A percentile compares a stretch with the other conserved stretches of the same genome.
phyloP scores from a whole-genome alignment of 1,284 basidiomycete species.

The Cryptococcus sp. region DNA sequence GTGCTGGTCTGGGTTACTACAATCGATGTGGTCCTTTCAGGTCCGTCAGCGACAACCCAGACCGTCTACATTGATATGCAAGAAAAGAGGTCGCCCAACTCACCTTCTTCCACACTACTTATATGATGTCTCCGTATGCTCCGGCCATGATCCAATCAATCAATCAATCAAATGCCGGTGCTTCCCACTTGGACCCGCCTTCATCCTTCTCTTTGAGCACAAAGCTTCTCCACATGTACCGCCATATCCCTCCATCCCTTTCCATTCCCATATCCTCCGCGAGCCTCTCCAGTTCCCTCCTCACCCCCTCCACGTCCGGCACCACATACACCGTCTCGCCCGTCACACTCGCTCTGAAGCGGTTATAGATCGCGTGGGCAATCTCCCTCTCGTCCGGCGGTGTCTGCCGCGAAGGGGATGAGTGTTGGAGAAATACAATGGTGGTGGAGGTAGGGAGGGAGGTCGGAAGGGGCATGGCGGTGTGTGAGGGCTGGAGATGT shows the following conservation, averaged over 20 bases:
- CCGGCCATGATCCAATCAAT: not conserved
- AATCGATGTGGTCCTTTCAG: no score
- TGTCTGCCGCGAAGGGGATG: not conserved
- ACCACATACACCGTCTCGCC: not conserved
- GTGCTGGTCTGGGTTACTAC: no score
- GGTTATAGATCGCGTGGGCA: slow-evolving; percentile 2
- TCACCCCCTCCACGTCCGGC: not conserved
- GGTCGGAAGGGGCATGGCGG: not conserved
- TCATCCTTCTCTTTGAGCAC: not conserved
- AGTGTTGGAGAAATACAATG: not conserved
- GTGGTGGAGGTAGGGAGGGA: not conserved
- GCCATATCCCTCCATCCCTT: not conserved
- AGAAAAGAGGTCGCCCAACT: no score
- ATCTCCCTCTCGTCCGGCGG: not conserved
- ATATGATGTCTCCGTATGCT: no score
- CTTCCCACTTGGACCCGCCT: slow-evolving; percentile 1
- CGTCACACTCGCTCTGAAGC: slow-evolving; percentile 1
- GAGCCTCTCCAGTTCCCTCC: not conserved
- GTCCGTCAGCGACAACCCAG: no score
- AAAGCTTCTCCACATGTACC: slow-evolving; percentile 1
- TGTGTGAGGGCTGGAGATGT: slow-evolving; percentile 1
- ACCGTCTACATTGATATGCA: no score
- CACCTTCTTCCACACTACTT: no score
- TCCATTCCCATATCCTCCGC: slow-evolving; percentile 3
- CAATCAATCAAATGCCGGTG: not conserved